Base-by-base conservation (phyloP, 2,329 filamentous ascomycete species). In the Alternaria triticimaculans region DNA sequence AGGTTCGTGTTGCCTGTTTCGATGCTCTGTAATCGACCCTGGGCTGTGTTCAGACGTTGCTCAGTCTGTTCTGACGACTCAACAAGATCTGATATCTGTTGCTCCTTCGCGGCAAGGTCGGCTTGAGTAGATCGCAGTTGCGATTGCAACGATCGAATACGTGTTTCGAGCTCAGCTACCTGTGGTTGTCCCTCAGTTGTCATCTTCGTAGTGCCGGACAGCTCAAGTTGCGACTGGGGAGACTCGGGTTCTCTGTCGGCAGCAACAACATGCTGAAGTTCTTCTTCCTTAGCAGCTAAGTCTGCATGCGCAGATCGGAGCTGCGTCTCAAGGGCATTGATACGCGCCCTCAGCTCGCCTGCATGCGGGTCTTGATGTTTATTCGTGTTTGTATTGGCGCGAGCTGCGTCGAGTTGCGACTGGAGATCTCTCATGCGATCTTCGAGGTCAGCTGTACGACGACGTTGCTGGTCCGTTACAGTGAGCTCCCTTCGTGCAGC, bases 11-110 rank as follows among this genome's bases (percentile, higher is more conserved):
- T 64, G 14, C 67, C 72, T 9, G 55, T 57, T 51, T 78, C 76
- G 10, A 79, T 70, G 12, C 74, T 70, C 46, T 77, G 67, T n/a
- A 76, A 67, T 8, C 75, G 73, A 9, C 74, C 74, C 55, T 76
- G 70, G 10, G 75, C 70, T 25, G 64, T 69, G 58, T 68, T 75
- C 6, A 74, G 55, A 9, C 61, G 69, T 41, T 74, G 70, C 33
- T 78, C 74, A 14, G 73, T 55, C 7, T 59, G 58, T 44, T 78
- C 71, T 45, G 72, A 70, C n/a, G 72, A 67, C 28, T 73, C 66
- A 8, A 73, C 72, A 11, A 69, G 63, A 15, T 64, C 68, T 3
- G 72, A 53, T 5, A 76, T 56, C n/a, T 76, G 57, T 20, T 72
- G 66, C 21, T 78, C 72, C 60, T 76, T 79, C 2, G 64, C 45